phyloP scores from a whole-genome alignment of 2,329 filamentous ascomycete genomes.

The Proliferodiscus dingleyae region DNA sequence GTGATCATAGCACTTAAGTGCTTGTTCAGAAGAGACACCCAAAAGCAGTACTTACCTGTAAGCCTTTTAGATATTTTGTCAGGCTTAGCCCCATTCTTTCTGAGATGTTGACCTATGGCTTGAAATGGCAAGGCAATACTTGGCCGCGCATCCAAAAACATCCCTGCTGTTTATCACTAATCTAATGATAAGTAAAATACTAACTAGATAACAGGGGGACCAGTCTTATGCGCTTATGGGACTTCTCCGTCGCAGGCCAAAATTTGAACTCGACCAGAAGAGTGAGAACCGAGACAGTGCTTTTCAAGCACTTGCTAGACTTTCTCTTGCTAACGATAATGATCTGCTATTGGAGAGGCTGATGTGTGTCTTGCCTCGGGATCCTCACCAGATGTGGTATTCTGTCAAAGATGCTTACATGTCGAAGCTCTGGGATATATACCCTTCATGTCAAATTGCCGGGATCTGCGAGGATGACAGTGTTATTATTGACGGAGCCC shows the following conservation, averaged over 20 bases:
- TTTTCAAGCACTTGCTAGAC: conserved; percentile 31
- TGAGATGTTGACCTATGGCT: too few species aligned
- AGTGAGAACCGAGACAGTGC: too few species aligned
- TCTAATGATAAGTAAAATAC: too few species aligned
- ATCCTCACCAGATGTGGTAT: conserved; percentile 20
- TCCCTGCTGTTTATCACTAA: too few species aligned
- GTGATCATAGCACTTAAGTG: conserved; percentile 25
- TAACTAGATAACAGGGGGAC: too few species aligned
- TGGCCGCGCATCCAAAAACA: too few species aligned
- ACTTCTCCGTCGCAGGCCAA: conserved; percentile 27
- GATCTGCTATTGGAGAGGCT: conserved; percentile 32
- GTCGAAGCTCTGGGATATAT: conserved; percentile 32
- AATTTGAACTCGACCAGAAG: conserved; percentile 18
- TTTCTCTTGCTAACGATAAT: conserved; percentile 32
- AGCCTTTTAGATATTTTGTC: too few species aligned
- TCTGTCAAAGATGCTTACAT: conserved; percentile 23
- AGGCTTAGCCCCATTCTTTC: too few species aligned
- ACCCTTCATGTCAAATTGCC: conserved; percentile 31
- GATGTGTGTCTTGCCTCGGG: conserved; percentile 14
- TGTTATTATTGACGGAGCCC: conserved; percentile 30
- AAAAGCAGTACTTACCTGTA: too few species aligned
- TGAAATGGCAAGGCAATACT: too few species aligned
- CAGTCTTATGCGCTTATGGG: conserved; percentile 33
- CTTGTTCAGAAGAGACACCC: conserved; percentile 21
- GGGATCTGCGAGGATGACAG: conserved; percentile 30